phyloP scores from a whole-genome alignment of 805 yeast species.

The Barnettozyma pratensis region DNA sequence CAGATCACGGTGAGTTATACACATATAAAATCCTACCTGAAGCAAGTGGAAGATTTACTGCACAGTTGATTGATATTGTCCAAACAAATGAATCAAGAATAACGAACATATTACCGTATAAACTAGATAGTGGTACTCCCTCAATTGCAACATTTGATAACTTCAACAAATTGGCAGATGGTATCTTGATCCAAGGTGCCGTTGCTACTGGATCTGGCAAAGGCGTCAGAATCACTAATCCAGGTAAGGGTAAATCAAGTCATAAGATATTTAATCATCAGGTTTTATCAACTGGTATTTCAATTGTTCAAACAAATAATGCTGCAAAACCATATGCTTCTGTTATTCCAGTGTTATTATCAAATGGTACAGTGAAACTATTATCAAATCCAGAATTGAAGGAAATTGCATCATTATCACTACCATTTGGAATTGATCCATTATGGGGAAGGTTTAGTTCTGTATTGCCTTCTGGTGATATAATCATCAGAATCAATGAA shows the following conservation, averaged over 20 bases:
- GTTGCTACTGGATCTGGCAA: constrained; percentile 48
- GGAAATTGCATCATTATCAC: constrained; percentile 46
- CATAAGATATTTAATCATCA: constrained; percentile 54
- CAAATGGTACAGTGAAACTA: constrained; percentile 42
- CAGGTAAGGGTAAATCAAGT: constrained; percentile 57
- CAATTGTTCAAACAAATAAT: constrained; percentile 30
- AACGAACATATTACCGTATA: constrained; percentile 51
- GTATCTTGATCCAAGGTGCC: constrained; percentile 56
- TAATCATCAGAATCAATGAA: constrained; percentile 49
- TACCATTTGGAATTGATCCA: constrained; percentile 39
- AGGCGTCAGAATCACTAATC: constrained; percentile 59
- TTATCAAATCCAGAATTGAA: constrained; percentile 56
- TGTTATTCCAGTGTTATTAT: constrained; percentile 39
- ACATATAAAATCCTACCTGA: constrained; percentile 63
- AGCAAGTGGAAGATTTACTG: constrained; percentile 55
- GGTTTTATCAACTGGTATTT: constrained; percentile 44
- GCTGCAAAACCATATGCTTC: constrained; percentile 36
- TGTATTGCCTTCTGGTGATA: constrained; percentile 48
- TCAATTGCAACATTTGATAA: constrained; percentile 57
- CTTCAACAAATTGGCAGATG: constrained; percentile 56
- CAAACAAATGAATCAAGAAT: constrained; percentile 50
- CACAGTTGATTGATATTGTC: constrained; percentile 42
- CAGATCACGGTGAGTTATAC: constrained; percentile 65
- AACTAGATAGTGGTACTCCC: constrained; percentile 54
- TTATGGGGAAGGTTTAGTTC: constrained; percentile 39